phyloP scores from a whole-genome alignment of 306 rosid species.

The Begonia fuchsioides region DNA sequence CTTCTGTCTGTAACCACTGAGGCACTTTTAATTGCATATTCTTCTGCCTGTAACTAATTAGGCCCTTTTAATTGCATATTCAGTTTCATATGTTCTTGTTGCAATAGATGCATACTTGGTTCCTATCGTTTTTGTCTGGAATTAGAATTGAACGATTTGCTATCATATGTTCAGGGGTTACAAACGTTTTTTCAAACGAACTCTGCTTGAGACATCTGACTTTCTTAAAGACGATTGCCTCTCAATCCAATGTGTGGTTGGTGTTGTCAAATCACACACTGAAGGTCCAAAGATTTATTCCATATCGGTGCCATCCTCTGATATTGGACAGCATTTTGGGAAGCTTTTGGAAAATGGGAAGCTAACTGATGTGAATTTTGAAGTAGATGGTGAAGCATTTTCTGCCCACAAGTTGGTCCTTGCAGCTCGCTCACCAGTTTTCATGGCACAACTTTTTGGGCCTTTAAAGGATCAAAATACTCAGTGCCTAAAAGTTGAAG shows the following conservation, averaged over 20 bases:
- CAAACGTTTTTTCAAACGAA: slow-evolving; percentile 45
- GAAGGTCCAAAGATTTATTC: slow-evolving; percentile 41
- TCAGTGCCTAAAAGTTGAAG: slow-evolving; percentile 33
- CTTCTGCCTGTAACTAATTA: too few relatives aligned
- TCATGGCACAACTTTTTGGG: slow-evolving; percentile 54
- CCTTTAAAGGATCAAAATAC: slow-evolving; percentile 43
- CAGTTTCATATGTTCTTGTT: too few relatives aligned
- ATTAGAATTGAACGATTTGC: slow-evolving; percentile 1
- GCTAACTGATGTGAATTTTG: slow-evolving; percentile 42
- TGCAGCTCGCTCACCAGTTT: slow-evolving; percentile 54
- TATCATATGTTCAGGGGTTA: slow-evolving; percentile 36
- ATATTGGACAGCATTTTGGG: slow-evolving; percentile 37
- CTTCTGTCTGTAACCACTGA: too few relatives aligned
- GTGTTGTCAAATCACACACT: slow-evolving; percentile 39
- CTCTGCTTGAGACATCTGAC: slow-evolving; percentile 37
- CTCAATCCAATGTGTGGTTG: slow-evolving; percentile 37
- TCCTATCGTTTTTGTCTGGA: background rate
- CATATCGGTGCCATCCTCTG: slow-evolving; percentile 29
- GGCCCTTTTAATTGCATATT: too few relatives aligned
- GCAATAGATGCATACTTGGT: background rate
- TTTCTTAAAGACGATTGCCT: slow-evolving; percentile 50
- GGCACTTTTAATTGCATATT: too few relatives aligned
- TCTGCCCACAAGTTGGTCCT: slow-evolving; percentile 47
- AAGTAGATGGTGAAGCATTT: slow-evolving; percentile 41
- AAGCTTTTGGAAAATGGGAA: slow-evolving; percentile 38